Conservation (phyloP, 108 stramenopile genomes). For the Cyclotella atomus region DNA sequence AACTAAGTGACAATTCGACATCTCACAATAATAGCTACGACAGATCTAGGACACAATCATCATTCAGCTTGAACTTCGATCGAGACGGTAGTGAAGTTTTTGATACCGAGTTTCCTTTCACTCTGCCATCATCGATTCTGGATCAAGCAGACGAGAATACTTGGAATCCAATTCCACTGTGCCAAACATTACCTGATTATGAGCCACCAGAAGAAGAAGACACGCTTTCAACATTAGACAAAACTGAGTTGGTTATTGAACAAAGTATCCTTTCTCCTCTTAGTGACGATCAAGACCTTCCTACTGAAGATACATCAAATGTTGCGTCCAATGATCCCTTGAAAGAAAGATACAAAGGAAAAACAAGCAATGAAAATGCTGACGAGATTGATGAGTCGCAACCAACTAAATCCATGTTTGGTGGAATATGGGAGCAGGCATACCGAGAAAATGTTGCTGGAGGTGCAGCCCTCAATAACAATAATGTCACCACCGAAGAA, state of each 20-base stretch:
- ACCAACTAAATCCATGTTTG: conserved; percentile 28
- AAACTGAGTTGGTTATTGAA: too few species aligned
- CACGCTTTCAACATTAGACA: too few species aligned
- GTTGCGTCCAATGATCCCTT: neutral
- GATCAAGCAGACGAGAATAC: conserved; percentile 37
- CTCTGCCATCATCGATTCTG: conserved; percentile 28
- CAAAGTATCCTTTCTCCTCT: neutral
- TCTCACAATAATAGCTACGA: neutral
- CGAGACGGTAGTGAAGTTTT: neutral
- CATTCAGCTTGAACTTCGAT: conserved; percentile 1
- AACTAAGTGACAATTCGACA: conserved; percentile 2
- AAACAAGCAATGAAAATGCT: neutral
- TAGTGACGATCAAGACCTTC: neutral
- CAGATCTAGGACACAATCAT: conserved; percentile 4
- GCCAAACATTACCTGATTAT: neutral
- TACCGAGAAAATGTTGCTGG: conserved; percentile 29
- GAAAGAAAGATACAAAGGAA: neutral
- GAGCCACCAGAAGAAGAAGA: neutral
- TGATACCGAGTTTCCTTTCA: conserved; percentile 12
- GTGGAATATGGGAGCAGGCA: conserved; percentile 45
- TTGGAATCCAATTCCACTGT: conserved; percentile 24
- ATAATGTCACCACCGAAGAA: neutral
- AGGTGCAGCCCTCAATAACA: neutral
- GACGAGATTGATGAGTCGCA: conserved; percentile 3
- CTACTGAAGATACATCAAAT: neutral